Evolutionary conservation across 192 early-diverging fungal genomes (phyloP).

Genomic region (Powellomyces hirtus): DNA sequence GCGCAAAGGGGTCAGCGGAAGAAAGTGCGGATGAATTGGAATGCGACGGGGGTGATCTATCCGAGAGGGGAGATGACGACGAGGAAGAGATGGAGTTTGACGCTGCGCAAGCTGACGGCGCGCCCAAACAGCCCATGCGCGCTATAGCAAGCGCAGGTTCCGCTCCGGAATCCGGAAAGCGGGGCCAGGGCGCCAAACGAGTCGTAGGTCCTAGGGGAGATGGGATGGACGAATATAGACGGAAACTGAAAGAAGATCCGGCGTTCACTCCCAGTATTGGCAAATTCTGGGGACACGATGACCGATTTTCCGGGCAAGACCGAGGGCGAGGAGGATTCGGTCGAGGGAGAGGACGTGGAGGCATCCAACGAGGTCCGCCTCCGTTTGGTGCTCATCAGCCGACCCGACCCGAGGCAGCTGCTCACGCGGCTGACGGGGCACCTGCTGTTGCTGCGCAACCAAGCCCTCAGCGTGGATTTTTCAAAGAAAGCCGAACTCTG

Average conservation of each 20-base stretch:
- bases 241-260: constrained; percentile 25
- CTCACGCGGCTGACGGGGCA: neutral
- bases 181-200: neutral
- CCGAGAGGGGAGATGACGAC: neutral
- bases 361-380: neutral
- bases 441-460: too few relatives aligned
- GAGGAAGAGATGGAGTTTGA: constrained; percentile 4
- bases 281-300: constrained; percentile 33
- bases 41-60: neutral
- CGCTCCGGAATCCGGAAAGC: neutral
- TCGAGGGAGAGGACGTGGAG: neutral
- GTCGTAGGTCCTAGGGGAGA: too few relatives aligned
- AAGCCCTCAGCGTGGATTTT: constrained; percentile 4
- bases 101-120: neutral
- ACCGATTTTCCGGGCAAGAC: constrained; percentile 20
- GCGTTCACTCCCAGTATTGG: constrained; percentile 30
- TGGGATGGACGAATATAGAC: constrained; percentile 23
- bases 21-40: too few relatives aligned
- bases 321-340: constrained; percentile 21
- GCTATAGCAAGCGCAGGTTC: neutral
- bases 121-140: too few relatives aligned
- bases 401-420: neutral
- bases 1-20: too few relatives aligned
- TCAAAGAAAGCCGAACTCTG: neutral
- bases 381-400: neutral